Base-by-base conservation (phyloP, 2,329 filamentous ascomycete species). In the Trichoderma breve region DNA sequence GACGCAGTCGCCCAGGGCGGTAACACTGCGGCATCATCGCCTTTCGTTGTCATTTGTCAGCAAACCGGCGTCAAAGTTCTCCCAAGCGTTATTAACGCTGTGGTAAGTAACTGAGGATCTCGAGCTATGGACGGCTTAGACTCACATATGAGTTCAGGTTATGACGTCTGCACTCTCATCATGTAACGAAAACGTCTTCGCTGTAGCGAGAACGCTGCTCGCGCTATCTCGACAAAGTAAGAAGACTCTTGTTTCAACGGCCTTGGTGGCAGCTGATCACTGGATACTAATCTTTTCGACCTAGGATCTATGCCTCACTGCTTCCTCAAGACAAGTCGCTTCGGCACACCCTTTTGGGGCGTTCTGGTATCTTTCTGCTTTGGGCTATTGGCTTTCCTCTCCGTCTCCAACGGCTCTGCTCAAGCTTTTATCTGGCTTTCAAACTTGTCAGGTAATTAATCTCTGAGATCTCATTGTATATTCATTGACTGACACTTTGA, bases 341-440 rank as follows among this genome's bases (percentile, higher is more conserved):
- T 80, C 30, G 86, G 86, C 57, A 84, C 87, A 0, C 86, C 86
- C 0, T 85, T 86, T 73, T 80, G 80, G 66, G 84, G 85, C 4
- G 84, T 88, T 26, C 76, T 75, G 0, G 79, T 78, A 14, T 83
- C 82, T 4, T 80, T 81, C 1, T 76, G 84, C 11, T 85, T 86
- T 76, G 82, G 81, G 28, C 78, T 78, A 0, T 82, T 87, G 15
- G 83, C 84, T 2, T 87, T 87, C 74, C 80, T 88, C 15, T 86
- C 84, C 70, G 81, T 84, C 24, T 83, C 80, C 18, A 83, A 80
- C 66, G 81, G 78, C 61, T 82, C 82, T 5, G 79, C 81, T 18
- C 81, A 84, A 15, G 86, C 87, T 1, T 88, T 88, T 78, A 84
- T 83, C 71, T 88, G 86, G 87, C 85, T 89, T 74, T 83, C 87